Conservation (phyloP, 495 filamentous ascomycete genomes). For the Trypethelium eluteriae region DNA sequence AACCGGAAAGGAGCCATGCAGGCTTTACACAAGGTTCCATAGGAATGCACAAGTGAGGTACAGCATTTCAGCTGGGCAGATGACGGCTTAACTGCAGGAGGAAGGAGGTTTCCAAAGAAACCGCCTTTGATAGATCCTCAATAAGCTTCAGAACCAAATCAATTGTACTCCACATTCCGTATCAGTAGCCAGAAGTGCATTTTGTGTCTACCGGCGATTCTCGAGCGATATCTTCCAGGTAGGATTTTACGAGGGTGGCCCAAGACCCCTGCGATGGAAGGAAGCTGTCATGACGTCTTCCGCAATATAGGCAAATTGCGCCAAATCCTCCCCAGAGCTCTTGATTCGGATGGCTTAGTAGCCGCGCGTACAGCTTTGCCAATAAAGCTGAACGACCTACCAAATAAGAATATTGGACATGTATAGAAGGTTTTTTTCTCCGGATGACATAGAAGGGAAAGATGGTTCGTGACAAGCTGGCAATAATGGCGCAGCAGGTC, state of each 20-base stretch:
- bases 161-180: neutral
- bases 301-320: conserved; percentile 3
- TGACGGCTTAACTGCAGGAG: neutral
- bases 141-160: neutral
- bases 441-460: too few species aligned
- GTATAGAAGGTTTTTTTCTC: too few species aligned
- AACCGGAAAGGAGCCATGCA: neutral
- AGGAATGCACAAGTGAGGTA: neutral
- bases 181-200: neutral
- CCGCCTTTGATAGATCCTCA: neutral
- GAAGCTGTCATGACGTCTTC: neutral
- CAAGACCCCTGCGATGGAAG: neutral
- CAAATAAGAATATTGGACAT: too few species aligned
- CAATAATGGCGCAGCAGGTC: too few species aligned
- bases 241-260: neutral
- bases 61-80: neutral
- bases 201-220: neutral
- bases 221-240: neutral
- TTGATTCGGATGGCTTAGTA: neutral
- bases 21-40: neutral
- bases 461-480: too few species aligned
- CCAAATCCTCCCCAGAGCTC: neutral
- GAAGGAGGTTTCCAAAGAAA: neutral
- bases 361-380: neutral
- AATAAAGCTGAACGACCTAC: too few species aligned